phyloP scores from a whole-genome alignment of 2,329 filamentous ascomycete genomes.

The Elsinoe ampelina region DNA sequence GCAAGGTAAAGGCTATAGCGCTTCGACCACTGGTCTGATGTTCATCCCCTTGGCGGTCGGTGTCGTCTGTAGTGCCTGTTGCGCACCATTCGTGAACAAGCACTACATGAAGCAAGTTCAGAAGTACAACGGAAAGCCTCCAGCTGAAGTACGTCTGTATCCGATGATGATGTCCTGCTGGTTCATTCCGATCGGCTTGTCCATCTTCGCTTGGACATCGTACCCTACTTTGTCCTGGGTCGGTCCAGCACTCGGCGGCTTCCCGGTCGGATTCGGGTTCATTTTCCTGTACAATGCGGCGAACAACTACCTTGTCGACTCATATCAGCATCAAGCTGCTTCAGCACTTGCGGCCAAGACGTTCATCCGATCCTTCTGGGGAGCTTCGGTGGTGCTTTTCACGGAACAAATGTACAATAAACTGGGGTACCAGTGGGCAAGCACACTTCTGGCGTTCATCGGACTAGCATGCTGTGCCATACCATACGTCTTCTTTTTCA shows the following conservation, averaged over 20 bases:
- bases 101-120: conserved; percentile 60
- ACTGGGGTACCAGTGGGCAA: conserved; percentile 32
- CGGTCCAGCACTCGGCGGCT: conserved; percentile 44
- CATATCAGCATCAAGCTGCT: conserved; percentile 65
- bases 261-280: conserved; percentile 26
- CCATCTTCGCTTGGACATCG: conserved; percentile 61
- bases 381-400: conserved; percentile 30
- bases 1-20: conserved; percentile 66
- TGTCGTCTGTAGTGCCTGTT: conserved; percentile 45
- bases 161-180: conserved; percentile 54
- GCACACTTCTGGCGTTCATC: conserved; percentile 48
- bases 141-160: conserved; percentile 67
- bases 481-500: conserved; percentile 73
- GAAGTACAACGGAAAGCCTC: conserved; percentile 61
- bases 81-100: conserved; percentile 61
- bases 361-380: conserved; percentile 30
- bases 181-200: conserved; percentile 57
- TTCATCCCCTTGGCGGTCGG: conserved; percentile 77
- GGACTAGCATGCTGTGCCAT: conserved; percentile 70
- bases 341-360: conserved; percentile 32
- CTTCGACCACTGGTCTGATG: conserved; percentile 70
- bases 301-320: conserved; percentile 49
- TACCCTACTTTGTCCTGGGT: conserved; percentile 59
- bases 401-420: conserved; percentile 28
- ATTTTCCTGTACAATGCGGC: conserved; percentile 26